Conservation (phyloP, 2,329 filamentous ascomycete species). For the Macrophomina pseudophaseolina region DNA sequence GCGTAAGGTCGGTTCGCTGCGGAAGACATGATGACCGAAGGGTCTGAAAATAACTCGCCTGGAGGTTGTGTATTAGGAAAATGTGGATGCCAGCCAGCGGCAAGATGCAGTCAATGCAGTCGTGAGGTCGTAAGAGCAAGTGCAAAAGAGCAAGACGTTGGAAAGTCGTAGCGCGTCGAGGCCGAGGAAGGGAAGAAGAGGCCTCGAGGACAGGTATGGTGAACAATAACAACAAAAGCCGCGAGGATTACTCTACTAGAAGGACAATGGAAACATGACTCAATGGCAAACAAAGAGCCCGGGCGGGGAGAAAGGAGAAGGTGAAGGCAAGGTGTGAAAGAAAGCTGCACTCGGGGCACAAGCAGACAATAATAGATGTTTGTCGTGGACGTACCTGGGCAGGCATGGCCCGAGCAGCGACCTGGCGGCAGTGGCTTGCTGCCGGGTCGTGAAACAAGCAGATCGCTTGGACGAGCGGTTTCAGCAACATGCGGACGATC, state of each 20-base stretch:
- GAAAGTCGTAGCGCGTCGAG: constrained; percentile 33
- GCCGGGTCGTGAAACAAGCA: constrained; percentile 45
- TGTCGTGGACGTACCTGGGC: constrained; percentile 42
- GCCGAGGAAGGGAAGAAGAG: neutral
- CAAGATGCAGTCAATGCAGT: constrained; percentile 23
- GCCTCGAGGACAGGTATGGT: constrained; percentile 12
- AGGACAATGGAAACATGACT: constrained; percentile 40
- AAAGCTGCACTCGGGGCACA: neutral
- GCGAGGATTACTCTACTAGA: constrained; percentile 26
- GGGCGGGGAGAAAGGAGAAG: constrained; percentile 26
- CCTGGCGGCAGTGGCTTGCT: constrained; percentile 35
- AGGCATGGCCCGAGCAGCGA: constrained; percentile 44
- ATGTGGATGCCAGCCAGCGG: constrained; percentile 29
- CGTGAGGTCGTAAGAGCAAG: constrained; percentile 22
- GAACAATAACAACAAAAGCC: constrained; percentile 27
- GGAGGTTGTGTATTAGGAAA: constrained; percentile 43
- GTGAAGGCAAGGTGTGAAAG: constrained; percentile 30
- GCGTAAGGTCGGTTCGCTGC: constrained; percentile 59
- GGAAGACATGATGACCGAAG: constrained; percentile 50
- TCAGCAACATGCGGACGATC: constrained; percentile 47
- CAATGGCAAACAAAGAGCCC: constrained; percentile 42
- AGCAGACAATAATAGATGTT: constrained; percentile 28
- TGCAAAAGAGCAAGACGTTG: constrained; percentile 20
- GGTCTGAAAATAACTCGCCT: constrained; percentile 34
- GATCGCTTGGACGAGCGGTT: constrained; percentile 46